phyloP scores from a whole-genome alignment of 2,329 filamentous ascomycete species.

The Fusarium austroafricanum region DNA sequence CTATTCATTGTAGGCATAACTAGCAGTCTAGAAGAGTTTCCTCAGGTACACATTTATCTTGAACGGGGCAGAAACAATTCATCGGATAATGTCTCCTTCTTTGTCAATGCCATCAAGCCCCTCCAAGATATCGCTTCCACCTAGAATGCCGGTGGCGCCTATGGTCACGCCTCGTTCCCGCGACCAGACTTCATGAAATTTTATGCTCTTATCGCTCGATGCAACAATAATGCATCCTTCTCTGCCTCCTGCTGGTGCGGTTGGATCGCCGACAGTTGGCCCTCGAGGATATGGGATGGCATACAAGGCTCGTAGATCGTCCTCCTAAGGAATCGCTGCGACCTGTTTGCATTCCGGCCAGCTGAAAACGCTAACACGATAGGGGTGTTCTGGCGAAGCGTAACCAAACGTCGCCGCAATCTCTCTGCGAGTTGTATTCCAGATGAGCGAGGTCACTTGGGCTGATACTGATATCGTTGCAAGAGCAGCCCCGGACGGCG shows the following conservation, averaged over 20 bases:
- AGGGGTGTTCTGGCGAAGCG: slow-evolving; percentile 87
- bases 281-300: slow-evolving; percentile 83
- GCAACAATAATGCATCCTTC: slow-evolving; percentile 85
- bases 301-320: slow-evolving; percentile 82
- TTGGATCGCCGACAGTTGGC: slow-evolving; percentile 47
- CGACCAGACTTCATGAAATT: slow-evolving; percentile 97
- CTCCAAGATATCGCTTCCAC: slow-evolving; percentile 88
- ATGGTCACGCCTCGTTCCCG: slow-evolving; percentile 66
- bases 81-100: slow-evolving; percentile 78
- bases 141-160: slow-evolving; percentile 71
- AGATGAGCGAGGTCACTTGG: slow-evolving; percentile 92
- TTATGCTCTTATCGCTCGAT: slow-evolving; percentile 90
- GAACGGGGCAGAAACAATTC: slow-evolving; percentile 44
- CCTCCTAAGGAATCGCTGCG: slow-evolving; percentile 85
- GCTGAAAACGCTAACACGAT: slow-evolving; percentile 90
- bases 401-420: slow-evolving; percentile 96
- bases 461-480: slow-evolving; percentile 93
- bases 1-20: slow-evolving; percentile 17
- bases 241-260: slow-evolving; percentile 43
- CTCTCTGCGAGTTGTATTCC: slow-evolving; percentile 86
- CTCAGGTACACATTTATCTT: slow-evolving; percentile 3
- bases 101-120: slow-evolving; percentile 82
- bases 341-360: slow-evolving; percentile 94
- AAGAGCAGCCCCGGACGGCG: slow-evolving; percentile 81
- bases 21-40: slow-evolving; percentile 27